These are phyloP conservation scores for Lactuca saligna DNA, from an alignment of 129 eudicot genomes.

Conservation along the genomic window DNA sequence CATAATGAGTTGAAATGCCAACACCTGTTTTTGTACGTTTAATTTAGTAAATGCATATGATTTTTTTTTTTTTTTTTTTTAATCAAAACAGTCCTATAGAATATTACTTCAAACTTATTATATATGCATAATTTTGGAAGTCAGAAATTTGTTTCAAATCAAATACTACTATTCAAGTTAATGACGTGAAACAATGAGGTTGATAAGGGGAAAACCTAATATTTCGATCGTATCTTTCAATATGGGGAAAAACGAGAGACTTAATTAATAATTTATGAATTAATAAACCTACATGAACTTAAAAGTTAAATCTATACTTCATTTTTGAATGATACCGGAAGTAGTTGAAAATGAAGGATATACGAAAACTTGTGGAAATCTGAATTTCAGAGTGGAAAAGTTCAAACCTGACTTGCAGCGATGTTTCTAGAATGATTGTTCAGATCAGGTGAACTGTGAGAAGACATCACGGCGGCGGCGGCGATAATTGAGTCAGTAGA, in stretches of 20 bases:
- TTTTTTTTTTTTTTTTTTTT: too few relatives aligned
- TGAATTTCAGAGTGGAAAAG: neutral
- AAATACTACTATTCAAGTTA: too few relatives aligned
- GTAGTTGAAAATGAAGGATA: neutral
- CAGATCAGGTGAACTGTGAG: constrained; percentile 41
- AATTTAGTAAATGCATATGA: too few relatives aligned
- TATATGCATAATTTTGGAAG: too few relatives aligned
- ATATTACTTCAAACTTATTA: too few relatives aligned
- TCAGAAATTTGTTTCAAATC: too few relatives aligned
- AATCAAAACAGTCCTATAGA: too few relatives aligned
- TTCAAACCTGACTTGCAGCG: constrained; percentile 25
- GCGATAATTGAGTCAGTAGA: constrained; percentile 50
- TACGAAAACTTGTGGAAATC: neutral
- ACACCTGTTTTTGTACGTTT: too few relatives aligned
- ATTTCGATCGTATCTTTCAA: neutral
- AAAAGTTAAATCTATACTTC: neutral
- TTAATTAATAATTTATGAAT: neutral
- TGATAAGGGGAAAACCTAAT: neutral
- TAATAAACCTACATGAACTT: neutral
- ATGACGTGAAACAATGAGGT: neutral
- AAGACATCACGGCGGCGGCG: constrained; percentile 41
- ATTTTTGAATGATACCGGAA: neutral
- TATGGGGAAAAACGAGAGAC: neutral
- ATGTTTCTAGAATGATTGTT: constrained; percentile 17
- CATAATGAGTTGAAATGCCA: too few relatives aligned